Conservation (phyloP, 257 asterid species). For the Pogostemon cablin region DNA sequence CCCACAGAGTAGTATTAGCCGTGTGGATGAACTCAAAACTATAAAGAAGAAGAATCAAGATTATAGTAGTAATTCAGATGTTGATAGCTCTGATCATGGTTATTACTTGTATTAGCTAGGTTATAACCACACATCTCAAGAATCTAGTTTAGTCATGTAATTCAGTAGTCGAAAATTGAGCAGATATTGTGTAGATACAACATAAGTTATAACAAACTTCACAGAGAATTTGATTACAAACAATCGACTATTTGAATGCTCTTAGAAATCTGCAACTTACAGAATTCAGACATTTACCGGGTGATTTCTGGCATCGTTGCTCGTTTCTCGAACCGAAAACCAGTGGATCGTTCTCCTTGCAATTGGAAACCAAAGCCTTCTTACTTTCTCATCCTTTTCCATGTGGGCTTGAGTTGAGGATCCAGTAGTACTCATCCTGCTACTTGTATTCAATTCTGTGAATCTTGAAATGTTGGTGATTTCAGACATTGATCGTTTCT, state of each 20-base stretch:
- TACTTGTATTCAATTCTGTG: conserved; percentile 28
- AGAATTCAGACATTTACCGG: conserved; percentile 32
- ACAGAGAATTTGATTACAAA: not conserved
- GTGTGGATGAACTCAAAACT: conserved; percentile 43
- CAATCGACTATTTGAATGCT: not conserved
- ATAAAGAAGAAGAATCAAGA: conserved; percentile 30
- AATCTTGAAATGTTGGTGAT: conserved; percentile 50
- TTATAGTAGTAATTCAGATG: conserved; percentile 52
- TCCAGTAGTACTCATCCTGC: conserved; percentile 25
- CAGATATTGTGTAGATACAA: not conserved
- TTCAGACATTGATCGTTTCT: conserved; percentile 61
- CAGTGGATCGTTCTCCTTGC: conserved; percentile 49
- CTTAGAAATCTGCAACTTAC: not conserved
- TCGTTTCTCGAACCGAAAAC: conserved; percentile 40
- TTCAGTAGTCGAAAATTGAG: not conserved
- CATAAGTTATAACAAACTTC: not conserved
- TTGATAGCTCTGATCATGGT: conserved; percentile 65
- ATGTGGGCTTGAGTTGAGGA: not conserved
- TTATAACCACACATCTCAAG: not conserved
- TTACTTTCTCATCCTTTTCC: conserved; percentile 37
- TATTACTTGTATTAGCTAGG: conserved; percentile 50
- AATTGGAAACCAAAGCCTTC: conserved; percentile 50
- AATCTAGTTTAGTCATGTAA: not conserved
- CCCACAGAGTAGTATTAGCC: conserved; percentile 42
- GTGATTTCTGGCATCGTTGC: conserved; percentile 24